Evolutionary conservation across 2,329 filamentous ascomycete genomes (phyloP).

Genomic region (Ceratocystiopsis minuta): DNA sequence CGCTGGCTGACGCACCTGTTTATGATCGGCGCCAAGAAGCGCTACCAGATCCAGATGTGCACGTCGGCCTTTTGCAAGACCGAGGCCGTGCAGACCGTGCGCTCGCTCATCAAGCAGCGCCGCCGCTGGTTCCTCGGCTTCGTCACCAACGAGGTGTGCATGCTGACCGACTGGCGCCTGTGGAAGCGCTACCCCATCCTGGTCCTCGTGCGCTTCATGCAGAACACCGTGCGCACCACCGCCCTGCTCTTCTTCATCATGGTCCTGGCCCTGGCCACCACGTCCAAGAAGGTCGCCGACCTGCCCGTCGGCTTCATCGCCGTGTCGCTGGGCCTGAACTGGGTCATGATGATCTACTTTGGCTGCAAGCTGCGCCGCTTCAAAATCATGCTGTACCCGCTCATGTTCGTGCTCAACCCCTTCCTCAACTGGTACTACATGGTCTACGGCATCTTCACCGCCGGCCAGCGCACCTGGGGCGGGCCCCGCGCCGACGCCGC

Average conservation of each 20-base stretch:
- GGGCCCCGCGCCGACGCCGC: slow-evolving; percentile 82
- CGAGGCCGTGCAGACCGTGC: slow-evolving; percentile 80
- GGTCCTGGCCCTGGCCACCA: slow-evolving; percentile 70
- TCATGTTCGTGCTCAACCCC: slow-evolving; percentile 91
- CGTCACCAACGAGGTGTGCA: slow-evolving; percentile 94
- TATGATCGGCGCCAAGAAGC: slow-evolving; percentile 89
- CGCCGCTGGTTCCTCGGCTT: slow-evolving; percentile 94
- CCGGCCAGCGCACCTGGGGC: slow-evolving; percentile 88
- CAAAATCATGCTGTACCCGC: slow-evolving; percentile 85
- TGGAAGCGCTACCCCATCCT: slow-evolving; percentile 85
- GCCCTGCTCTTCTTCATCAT: slow-evolving; percentile 89
- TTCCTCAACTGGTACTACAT: slow-evolving; percentile 99
- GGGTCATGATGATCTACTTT: slow-evolving; percentile 92
- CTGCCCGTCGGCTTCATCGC: slow-evolving; percentile 87
- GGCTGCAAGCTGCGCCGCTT: slow-evolving; percentile 70
- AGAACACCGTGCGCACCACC: slow-evolving; percentile 91
- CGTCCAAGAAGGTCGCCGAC: slow-evolving; percentile 57
- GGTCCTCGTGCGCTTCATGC: slow-evolving; percentile 74
- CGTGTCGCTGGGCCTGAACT: slow-evolving; percentile 82
- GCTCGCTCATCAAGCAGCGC: slow-evolving; percentile 77
- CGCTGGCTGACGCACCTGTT: slow-evolving; percentile 95
- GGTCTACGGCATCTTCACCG: slow-evolving; percentile 91
- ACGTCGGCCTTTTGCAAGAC: slow-evolving; percentile 97
- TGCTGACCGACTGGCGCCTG: slow-evolving; percentile 84
- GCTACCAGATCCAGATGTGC: slow-evolving; percentile 95